Conservation (phyloP, 2,329 filamentous ascomycete genomes). For the Aspergillus caelatus region DNA sequence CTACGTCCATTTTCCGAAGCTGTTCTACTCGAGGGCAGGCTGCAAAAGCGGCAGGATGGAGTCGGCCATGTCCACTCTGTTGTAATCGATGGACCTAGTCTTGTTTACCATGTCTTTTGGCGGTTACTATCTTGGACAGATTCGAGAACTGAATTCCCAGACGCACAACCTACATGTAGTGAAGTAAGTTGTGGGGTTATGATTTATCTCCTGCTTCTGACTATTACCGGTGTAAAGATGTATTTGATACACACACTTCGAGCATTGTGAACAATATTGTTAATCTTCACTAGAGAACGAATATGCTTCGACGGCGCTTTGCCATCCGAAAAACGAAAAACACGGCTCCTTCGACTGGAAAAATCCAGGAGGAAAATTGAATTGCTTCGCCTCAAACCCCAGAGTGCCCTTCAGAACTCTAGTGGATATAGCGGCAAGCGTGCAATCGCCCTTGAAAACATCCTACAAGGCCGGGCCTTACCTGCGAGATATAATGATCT, state of each 20-base stretch:
- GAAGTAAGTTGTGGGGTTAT: conserved; percentile 63
- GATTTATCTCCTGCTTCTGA: conserved; percentile 65
- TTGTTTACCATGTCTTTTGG: conserved; percentile 74
- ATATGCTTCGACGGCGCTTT: conserved; percentile 88
- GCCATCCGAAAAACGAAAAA: conserved; percentile 65
- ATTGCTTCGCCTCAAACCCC: conserved; percentile 46
- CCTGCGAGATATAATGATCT: conserved; percentile 38
- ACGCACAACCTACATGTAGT: conserved; percentile 62
- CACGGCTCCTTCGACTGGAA: conserved; percentile 64
- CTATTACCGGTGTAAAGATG: conserved; percentile 61
- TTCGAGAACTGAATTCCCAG: conserved; percentile 49
- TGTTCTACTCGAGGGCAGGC: conserved; percentile 22
- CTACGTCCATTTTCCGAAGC: conserved; percentile 34
- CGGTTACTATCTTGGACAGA: conserved; percentile 52
- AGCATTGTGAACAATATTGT: conserved; percentile 5
- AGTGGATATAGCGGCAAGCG: conserved; percentile 10
- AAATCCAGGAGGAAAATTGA: conserved; percentile 61
- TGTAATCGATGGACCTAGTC: conserved; percentile 75
- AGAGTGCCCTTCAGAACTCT: conserved; percentile 27
- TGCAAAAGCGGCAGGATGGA: conserved; percentile 9
- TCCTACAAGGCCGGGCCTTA: conserved; percentile 31
- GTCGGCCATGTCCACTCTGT: conserved; percentile 33
- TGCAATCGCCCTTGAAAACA: conserved; percentile 21
- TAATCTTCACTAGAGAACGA: conserved; percentile 52
- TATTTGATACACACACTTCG: conserved; percentile 59